Percentiles rank a stretch among this genome's conserved stretches.
Evolutionary conservation across 495 filamentous ascomycete genomes (phyloP).

Genomic region (Lepidopterella palustris): DNA sequence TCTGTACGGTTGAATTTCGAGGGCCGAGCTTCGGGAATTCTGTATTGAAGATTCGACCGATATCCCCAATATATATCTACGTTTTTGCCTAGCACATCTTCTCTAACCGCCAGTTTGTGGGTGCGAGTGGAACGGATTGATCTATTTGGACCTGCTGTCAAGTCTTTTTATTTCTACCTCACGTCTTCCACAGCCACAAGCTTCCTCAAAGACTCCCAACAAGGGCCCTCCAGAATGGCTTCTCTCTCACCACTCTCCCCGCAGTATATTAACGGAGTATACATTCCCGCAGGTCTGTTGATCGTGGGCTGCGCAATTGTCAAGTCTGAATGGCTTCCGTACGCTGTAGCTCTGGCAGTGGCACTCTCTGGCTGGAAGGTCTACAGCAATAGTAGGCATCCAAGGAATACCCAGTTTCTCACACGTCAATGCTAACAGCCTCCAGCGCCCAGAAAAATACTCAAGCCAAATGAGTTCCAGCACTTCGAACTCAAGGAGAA

Average conservation of each 20-base stretch:
- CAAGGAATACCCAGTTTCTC: neutral
- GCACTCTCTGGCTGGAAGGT: conserved; percentile 59
- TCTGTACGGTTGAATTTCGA: too few species aligned
- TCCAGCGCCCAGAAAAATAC: conserved; percentile 66
- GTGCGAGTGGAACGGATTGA: too few species aligned
- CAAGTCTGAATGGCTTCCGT: conserved; percentile 70
- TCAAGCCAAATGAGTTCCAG: conserved; percentile 84
- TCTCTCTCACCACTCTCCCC: conserved; percentile 31
- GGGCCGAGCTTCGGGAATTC: too few species aligned
- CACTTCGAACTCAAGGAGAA: conserved; percentile 85
- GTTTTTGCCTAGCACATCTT: too few species aligned
- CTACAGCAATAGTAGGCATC: conserved; percentile 49
- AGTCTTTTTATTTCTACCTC: too few species aligned
- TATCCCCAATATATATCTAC: too few species aligned
- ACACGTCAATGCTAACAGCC: conserved; percentile 17
- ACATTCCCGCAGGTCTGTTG: conserved; percentile 78
- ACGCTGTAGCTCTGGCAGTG: conserved; percentile 59
- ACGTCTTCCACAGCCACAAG: too few species aligned
- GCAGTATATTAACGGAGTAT: conserved; percentile 64
- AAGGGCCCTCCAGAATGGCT: neutral
- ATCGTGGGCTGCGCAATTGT: conserved; percentile 67
- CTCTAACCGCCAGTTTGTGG: too few species aligned
- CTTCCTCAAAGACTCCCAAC: neutral
- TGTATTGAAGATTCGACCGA: too few species aligned
- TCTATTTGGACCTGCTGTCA: too few species aligned